Conservation (phyloP, 805 yeast genomes). For the Starmerella powellii region DNA sequence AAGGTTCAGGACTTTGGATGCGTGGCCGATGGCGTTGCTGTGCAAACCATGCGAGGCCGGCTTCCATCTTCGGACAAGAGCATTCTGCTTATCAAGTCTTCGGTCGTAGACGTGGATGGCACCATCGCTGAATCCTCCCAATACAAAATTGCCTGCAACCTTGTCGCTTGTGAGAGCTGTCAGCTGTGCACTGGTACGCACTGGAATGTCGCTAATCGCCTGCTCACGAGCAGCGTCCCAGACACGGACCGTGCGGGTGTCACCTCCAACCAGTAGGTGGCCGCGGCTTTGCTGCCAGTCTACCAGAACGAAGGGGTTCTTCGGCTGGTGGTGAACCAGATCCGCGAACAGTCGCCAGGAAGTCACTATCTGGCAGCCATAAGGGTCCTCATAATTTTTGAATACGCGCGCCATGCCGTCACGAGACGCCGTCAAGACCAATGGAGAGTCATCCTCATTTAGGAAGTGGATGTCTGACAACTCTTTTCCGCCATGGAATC, state of each 20-base stretch:
- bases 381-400: slow-evolving; percentile 53
- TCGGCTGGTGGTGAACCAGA: slow-evolving; percentile 17
- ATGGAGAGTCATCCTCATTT: slow-evolving; percentile 85
- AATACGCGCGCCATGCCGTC: slow-evolving; percentile 90
- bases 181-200: slow-evolving; percentile 77
- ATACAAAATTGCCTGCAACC: slow-evolving; percentile 79
- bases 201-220: slow-evolving; percentile 78
- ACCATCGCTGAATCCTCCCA: slow-evolving; percentile 89
- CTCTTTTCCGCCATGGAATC: slow-evolving; percentile 77
- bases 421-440: slow-evolving; percentile 75
- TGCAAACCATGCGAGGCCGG: slow-evolving; percentile 4
- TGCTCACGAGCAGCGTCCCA: slow-evolving; percentile 97
- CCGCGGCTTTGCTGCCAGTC: slow-evolving; percentile 98
- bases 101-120: slow-evolving; percentile 82
- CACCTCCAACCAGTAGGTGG: slow-evolving; percentile 81
- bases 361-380: slow-evolving; percentile 51
- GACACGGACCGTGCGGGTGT: slow-evolving; percentile 74
- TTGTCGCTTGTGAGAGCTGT: slow-evolving; percentile 88
- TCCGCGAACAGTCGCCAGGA: slow-evolving; percentile 84
- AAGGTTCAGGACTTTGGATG: slow-evolving; percentile 55
- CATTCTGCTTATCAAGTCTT: slow-evolving; percentile 68
- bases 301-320: slow-evolving; percentile 48
- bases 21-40: slow-evolving; percentile 24
- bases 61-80: slow-evolving; percentile 76
- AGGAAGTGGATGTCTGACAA: slow-evolving; percentile 76